Evolutionary conservation across 1,284 basidiomycete genomes (phyloP).

Genomic region (Ganoderma lucidum): DNA sequence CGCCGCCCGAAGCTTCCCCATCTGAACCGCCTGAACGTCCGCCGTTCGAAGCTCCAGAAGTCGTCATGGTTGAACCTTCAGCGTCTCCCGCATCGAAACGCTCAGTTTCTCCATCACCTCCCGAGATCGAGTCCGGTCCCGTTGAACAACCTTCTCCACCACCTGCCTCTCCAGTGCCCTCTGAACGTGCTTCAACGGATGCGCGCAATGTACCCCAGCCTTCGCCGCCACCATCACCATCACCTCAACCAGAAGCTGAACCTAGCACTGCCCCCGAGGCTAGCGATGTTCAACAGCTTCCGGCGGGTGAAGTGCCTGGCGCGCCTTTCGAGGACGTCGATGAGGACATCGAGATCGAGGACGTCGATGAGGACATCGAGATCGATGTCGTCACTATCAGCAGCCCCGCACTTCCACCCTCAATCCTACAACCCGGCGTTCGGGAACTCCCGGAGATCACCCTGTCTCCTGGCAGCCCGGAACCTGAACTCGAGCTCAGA

Average conservation of each 20-base stretch:
- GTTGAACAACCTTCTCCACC: background rate
- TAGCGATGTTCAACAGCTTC: background rate
- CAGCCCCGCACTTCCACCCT: background rate
- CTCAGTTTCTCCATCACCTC: background rate
- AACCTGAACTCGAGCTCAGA: background rate
- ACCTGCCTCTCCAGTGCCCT: background rate
- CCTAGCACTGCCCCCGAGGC: background rate
- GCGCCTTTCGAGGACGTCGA: constrained; percentile 3
- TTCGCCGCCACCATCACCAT: background rate
- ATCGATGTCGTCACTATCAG: constrained; percentile 8
- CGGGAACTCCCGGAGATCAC: background rate
- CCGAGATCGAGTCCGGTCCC: background rate
- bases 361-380: constrained; percentile 4
- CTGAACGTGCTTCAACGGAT: no score
- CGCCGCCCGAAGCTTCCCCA: background rate
- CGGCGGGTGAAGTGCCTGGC: background rate
- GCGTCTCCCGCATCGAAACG: background rate
- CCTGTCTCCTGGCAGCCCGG: background rate
- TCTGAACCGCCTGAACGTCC: background rate
- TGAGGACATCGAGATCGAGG: constrained; percentile 6
- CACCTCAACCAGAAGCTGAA: background rate
- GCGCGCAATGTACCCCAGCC: background rate
- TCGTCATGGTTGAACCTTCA: background rate
- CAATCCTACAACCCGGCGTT: background rate
- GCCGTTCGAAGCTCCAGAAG: background rate